These are phyloP conservation scores for Tardiomyces depauwii DNA, from an alignment of 1,139 yeast genomes.

Conservation along the genomic window DNA sequence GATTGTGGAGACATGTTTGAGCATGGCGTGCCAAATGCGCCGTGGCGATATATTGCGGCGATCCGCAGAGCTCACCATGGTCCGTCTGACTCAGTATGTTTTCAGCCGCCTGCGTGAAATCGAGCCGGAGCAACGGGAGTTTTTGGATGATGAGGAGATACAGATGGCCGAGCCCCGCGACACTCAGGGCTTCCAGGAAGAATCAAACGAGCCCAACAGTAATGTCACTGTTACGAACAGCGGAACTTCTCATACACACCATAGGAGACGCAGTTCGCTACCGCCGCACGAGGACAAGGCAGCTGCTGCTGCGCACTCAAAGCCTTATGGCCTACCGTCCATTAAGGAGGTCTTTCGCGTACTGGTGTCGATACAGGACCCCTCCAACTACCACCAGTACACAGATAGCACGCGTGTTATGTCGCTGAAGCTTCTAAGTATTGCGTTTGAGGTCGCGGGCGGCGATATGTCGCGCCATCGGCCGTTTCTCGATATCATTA, in stretches of 20 bases:
- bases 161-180: constrained; percentile 3
- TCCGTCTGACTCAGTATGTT: constrained; percentile 44
- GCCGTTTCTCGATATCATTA: constrained; percentile 52
- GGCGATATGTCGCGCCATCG: constrained; percentile 53
- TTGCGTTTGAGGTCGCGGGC: constrained; percentile 79
- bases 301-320: background rate
- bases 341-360: constrained; percentile 62
- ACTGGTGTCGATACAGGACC: constrained; percentile 73
- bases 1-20: constrained; percentile 81
- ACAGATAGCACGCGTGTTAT: constrained; percentile 81
- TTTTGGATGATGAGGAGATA: background rate
- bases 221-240: constrained; percentile 1
- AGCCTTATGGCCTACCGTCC: constrained; percentile 56
- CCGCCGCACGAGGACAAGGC: background rate
- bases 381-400: constrained; percentile 72
- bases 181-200: background rate
- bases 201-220: constrained; percentile 2
- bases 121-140: constrained; percentile 34
- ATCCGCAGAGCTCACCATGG: constrained; percentile 82
- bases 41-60: constrained; percentile 82
- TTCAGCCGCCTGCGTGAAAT: constrained; percentile 50
- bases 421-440: constrained; percentile 64
- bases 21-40: constrained; percentile 86
- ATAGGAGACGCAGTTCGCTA: background rate
- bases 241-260: constrained; percentile 2